These are phyloP conservation scores for Lipomyces chichibuensis DNA, from an alignment of 805 yeast species.

Conservation along the genomic window DNA sequence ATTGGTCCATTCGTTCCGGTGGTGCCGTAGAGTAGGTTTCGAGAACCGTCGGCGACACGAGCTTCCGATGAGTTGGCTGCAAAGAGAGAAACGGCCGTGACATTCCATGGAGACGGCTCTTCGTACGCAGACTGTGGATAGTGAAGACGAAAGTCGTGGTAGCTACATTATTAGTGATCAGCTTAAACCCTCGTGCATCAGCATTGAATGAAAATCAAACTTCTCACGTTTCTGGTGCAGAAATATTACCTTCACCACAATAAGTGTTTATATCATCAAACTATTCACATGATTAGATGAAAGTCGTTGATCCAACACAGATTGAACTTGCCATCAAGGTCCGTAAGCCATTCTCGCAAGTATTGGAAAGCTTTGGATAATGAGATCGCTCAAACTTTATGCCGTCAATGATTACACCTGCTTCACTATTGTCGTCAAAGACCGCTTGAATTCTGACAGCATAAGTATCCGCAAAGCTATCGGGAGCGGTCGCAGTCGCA, in stretches of 20 bases:
- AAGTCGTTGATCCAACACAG: background rate
- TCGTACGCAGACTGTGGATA: constrained; percentile 9
- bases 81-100: background rate
- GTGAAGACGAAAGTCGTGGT: constrained; percentile 11
- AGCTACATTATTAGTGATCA: constrained; percentile 3
- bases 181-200: constrained; percentile 1
- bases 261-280: background rate
- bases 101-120: constrained; percentile 10
- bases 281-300: background rate
- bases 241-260: background rate
- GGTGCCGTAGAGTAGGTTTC: constrained; percentile 1
- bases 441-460: background rate
- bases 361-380: background rate
- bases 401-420: background rate
- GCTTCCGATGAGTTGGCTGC: constrained; percentile 5
- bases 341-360: background rate
- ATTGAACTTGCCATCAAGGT: background rate
- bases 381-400: background rate
- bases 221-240: background rate
- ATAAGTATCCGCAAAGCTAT: background rate
- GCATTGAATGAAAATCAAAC: background rate
- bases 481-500: background rate
- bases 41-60: constrained; percentile 6
- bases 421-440: background rate
- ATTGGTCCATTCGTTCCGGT: constrained; percentile 1